Evolutionary conservation across 495 filamentous ascomycete genomes (phyloP).

Genomic region (Aspergillus sclerotiicarbonarius): DNA sequence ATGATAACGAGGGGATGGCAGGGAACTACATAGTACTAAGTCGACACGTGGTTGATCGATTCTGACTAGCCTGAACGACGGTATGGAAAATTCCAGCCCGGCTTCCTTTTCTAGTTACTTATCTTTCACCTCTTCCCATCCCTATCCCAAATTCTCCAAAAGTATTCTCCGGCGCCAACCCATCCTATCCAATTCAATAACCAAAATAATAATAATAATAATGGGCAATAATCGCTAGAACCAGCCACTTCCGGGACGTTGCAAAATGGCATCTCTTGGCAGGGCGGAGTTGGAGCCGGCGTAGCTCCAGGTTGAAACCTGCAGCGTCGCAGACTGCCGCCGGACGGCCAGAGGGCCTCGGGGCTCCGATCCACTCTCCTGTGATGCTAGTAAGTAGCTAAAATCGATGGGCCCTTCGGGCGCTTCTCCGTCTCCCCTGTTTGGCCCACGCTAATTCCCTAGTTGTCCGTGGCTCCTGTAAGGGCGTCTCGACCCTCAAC

Average conservation of each 20-base stretch:
- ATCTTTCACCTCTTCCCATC: not conserved
- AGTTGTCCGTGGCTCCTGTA: conserved; percentile 20
- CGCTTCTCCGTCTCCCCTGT: conserved; percentile 6
- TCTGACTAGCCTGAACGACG: not conserved
- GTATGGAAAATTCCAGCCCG: too few species aligned
- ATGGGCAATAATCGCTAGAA: not conserved
- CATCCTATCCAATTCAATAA: not conserved
- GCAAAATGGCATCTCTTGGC: conserved; percentile 17
- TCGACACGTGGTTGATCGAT: not conserved
- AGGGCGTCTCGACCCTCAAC: conserved; percentile 6
- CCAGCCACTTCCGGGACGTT: not conserved
- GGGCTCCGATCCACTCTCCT: conserved; percentile 9
- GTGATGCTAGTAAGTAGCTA: conserved; percentile 8
- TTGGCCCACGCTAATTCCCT: conserved; percentile 13
- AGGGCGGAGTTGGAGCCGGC: conserved; percentile 18
- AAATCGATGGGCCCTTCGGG: conserved; percentile 7
- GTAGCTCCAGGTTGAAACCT: conserved; percentile 30
- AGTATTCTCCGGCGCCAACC: not conserved
- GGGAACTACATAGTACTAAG: too few species aligned
- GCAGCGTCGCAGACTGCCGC: conserved; percentile 34
- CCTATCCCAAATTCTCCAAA: not conserved
- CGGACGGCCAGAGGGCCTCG: conserved; percentile 15
- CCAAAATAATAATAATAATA: not conserved
- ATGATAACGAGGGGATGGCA: too few species aligned
- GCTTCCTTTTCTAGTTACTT: too few species aligned